Percentiles rank a stretch among this genome's conserved stretches.
Evolutionary conservation across 179 eudicot species (phyloP).

Genomic region (Spinacia oleracea): DNA sequence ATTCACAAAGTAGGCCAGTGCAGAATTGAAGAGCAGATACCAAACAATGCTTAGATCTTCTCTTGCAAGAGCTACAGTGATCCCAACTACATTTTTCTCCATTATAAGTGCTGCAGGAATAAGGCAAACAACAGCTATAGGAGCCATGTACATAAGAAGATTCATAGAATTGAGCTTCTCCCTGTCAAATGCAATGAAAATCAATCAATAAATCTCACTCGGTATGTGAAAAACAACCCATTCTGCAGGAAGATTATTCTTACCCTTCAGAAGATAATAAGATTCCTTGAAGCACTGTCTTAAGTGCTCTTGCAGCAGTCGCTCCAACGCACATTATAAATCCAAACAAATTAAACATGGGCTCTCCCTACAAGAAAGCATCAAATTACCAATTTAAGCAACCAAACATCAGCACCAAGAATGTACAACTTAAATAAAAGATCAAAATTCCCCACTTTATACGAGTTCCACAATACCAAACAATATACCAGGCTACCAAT

Average conservation of each 20-base stretch:
- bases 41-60: constrained; percentile 42
- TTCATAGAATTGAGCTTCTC: constrained; percentile 54
- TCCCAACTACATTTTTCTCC: constrained; percentile 48
- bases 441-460: not conserved
- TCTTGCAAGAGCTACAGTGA: constrained; percentile 46
- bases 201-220: constrained; percentile 11
- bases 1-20: constrained; percentile 49
- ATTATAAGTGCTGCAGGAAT: constrained; percentile 48
- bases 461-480: not conserved
- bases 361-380: constrained; percentile 42
- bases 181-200: constrained; percentile 27
- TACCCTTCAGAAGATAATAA: constrained; percentile 47
- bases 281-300: constrained; percentile 48
- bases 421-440: not conserved
- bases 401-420: constrained; percentile 1
- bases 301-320: constrained; percentile 50
- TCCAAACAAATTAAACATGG: constrained; percentile 43
- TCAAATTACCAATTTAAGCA: constrained; percentile 19
- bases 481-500: not conserved
- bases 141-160: constrained; percentile 55
- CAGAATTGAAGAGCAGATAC: constrained; percentile 46
- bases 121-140: constrained; percentile 49
- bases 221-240: not conserved
- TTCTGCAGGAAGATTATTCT: constrained; percentile 3
- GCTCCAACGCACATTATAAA: constrained; percentile 46